These are phyloP conservation scores for Dothideomycetes sp. DNA, from an alignment of 2,329 filamentous ascomycete genomes.

Conservation along the genomic window DNA sequence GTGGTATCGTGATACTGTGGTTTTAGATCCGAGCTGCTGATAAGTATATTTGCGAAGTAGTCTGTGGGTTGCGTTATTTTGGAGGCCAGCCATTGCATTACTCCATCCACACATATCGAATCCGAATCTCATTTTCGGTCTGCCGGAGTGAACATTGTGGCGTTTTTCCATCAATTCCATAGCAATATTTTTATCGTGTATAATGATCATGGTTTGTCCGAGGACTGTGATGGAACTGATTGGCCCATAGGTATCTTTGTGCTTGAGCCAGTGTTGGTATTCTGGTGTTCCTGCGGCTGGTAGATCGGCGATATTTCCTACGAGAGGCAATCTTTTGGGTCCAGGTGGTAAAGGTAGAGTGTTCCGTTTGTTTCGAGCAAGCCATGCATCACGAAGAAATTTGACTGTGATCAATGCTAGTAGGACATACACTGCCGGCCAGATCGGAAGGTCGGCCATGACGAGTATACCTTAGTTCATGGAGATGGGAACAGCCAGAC, in stretches of 20 bases:
- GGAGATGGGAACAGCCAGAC: too few relatives aligned
- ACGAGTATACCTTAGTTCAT: too few relatives aligned
- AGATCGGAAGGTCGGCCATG: too few relatives aligned
- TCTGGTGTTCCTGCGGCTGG: slow-evolving; percentile 25
- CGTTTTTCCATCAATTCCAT: slow-evolving; percentile 32
- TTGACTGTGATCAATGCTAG: too few relatives aligned
- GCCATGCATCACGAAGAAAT: too few relatives aligned
- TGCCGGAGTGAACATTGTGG: slow-evolving; percentile 28
- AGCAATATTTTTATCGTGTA: slow-evolving; percentile 31
- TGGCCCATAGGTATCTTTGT: slow-evolving; percentile 27
- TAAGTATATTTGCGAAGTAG: slow-evolving; percentile 38
- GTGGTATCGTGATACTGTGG: slow-evolving; percentile 32
- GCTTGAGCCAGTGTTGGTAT: slow-evolving; percentile 34
- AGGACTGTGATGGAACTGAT: slow-evolving; percentile 33
- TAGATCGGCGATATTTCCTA: slow-evolving; percentile 20
- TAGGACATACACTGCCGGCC: too few relatives aligned
- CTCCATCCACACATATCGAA: slow-evolving; percentile 29
- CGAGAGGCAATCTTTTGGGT: slow-evolving; percentile 17
- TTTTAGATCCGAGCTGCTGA: slow-evolving; percentile 38
- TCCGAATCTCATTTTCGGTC: slow-evolving; percentile 24
- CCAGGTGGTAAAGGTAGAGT: slow-evolving; percentile 18
- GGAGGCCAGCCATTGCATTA: slow-evolving; percentile 27
- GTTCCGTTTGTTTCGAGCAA: too few relatives aligned
- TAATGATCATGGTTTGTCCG: slow-evolving; percentile 34
- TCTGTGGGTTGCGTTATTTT: slow-evolving; percentile 29